Evolutionary conservation across 2,329 filamentous ascomycete genomes (phyloP).

Genomic region (Ceratocystis albifundus): DNA sequence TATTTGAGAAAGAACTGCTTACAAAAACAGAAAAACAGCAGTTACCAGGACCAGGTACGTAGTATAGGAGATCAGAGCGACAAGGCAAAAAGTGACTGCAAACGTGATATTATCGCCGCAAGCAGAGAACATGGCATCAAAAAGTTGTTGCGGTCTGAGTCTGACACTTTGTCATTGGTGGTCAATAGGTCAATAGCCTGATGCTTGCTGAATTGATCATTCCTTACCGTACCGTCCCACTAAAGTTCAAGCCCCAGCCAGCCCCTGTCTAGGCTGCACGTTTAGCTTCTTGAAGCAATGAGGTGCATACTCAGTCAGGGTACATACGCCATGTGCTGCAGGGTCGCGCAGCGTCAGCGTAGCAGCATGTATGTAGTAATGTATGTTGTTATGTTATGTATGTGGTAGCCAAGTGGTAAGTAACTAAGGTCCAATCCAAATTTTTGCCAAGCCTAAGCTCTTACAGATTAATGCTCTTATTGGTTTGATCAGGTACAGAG

Average conservation of each 20-base stretch:
- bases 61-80: too few relatives aligned
- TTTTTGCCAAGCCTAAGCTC: neutral
- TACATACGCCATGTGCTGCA: too few relatives aligned
- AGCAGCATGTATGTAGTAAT: neutral
- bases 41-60: neutral
- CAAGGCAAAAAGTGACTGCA: neutral
- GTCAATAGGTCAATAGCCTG: neutral
- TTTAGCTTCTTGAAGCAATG: constrained; percentile 5
- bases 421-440: neutral
- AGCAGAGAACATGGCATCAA: neutral
- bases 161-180: neutral
- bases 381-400: too few relatives aligned
- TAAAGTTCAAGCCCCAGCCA: neutral
- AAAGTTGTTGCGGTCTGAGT: neutral
- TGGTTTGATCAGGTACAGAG: constrained; percentile 8
- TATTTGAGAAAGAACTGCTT: neutral
- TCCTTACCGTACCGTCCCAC: neutral
- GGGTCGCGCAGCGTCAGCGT: too few relatives aligned
- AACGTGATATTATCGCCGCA: neutral
- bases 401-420: neutral
- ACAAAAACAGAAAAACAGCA: neutral
- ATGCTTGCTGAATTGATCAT: constrained; percentile 4
- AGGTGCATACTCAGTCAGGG: too few relatives aligned
- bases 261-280: constrained; percentile 1
- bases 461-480: neutral